Percentiles rank a stretch among this genome's conserved stretches.
Conservation (phyloP, 2,329 filamentous ascomycete genomes). For the Myriosclerotinia duriaeana region DNA sequence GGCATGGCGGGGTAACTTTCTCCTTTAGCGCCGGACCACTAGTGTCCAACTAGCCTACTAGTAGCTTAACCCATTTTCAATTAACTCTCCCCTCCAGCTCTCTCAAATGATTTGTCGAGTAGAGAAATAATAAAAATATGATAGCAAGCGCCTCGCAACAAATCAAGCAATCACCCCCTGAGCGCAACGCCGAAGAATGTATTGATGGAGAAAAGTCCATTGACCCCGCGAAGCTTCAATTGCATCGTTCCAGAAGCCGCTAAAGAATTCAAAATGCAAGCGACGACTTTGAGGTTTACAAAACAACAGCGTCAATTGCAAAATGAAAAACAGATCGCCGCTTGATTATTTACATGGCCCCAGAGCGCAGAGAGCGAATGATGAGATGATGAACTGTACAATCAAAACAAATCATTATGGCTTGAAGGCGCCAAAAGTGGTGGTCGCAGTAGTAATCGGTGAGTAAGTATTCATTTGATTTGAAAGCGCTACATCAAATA, state of each 20-base stretch:
- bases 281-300: neutral
- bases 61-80: constrained; percentile 1
- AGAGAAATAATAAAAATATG: neutral
- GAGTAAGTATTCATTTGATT: constrained; percentile 1
- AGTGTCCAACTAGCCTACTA: neutral
- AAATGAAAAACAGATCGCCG: neutral
- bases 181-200: neutral
- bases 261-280: neutral
- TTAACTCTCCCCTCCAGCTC: neutral
- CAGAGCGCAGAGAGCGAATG: constrained; percentile 3
- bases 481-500: neutral
- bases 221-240: neutral
- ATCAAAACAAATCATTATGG: neutral
- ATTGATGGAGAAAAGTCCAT: neutral
- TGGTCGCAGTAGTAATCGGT: neutral
- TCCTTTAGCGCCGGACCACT: constrained; percentile 6
- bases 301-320: neutral
- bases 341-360: neutral
- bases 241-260: constrained; percentile 17
- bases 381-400: neutral
- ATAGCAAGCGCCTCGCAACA: constrained; percentile 5
- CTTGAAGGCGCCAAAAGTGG: constrained; percentile 4
- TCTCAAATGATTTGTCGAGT: constrained; percentile 13
- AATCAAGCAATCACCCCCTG: neutral
- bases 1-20: constrained; percentile 13